phyloP scores from a whole-genome alignment of 768 basidiomycete genomes.

The Mycena kentingensis region DNA sequence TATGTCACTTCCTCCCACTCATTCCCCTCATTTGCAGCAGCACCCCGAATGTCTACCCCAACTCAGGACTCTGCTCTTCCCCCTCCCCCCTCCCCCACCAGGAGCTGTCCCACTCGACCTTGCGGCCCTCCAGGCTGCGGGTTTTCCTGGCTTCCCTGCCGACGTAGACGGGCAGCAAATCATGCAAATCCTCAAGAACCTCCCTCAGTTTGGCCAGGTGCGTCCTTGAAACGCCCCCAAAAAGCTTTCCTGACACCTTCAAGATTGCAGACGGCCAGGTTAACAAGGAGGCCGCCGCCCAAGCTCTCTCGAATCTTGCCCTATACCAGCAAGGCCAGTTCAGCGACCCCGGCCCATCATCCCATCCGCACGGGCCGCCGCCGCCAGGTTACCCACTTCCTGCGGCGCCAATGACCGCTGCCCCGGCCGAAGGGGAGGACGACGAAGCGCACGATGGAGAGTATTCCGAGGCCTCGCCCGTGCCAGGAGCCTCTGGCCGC shows the following conservation, averaged over 20 bases:
- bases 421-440: slow-evolving; percentile 22
- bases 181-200: background rate
- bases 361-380: slow-evolving; percentile 69
- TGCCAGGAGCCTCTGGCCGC: slow-evolving; percentile 27
- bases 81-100: too few relatives aligned
- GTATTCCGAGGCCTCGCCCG: slow-evolving; percentile 27
- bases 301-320: slow-evolving; percentile 32
- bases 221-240: too few relatives aligned
- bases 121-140: background rate
- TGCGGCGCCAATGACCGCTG: slow-evolving; percentile 27
- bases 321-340: slow-evolving; percentile 39
- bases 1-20: too few relatives aligned
- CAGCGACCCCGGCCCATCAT: slow-evolving; percentile 71
- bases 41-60: too few relatives aligned
- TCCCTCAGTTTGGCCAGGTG: background rate
- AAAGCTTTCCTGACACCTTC: too few relatives aligned
- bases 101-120: too few relatives aligned
- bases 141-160: background rate
- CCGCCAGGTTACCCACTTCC: slow-evolving; percentile 38
- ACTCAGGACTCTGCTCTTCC: too few relatives aligned
- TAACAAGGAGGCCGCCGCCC: slow-evolving; percentile 31
- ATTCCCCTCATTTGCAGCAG: too few relatives aligned
- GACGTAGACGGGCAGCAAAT: background rate
- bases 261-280: slow-evolving; percentile 30
- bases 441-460: slow-evolving; percentile 32